Evolutionary conservation across 352 stramenopile genomes (phyloP).

Genomic region (Pythium rishiriense): DNA sequence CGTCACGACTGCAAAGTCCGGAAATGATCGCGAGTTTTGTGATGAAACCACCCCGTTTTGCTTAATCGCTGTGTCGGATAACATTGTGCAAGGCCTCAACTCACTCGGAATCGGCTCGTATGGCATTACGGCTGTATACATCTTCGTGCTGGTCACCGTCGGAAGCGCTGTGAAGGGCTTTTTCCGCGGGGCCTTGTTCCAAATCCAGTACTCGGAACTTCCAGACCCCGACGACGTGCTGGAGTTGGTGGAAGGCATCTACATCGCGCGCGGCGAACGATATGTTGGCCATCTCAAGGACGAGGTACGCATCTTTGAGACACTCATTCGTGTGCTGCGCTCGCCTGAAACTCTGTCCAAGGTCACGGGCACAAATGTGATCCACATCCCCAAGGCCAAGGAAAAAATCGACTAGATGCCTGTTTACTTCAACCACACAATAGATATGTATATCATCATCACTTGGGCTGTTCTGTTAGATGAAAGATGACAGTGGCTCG

Average conservation of each 20-base stretch:
- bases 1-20: constrained; percentile 6
- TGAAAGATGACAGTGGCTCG: not conserved
- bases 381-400: constrained; percentile 84
- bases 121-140: constrained; percentile 81
- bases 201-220: constrained; percentile 84
- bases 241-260: constrained; percentile 87
- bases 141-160: constrained; percentile 88
- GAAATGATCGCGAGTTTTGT: constrained; percentile 48
- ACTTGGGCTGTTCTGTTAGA: not conserved
- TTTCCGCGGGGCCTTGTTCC: constrained; percentile 75
- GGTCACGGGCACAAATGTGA: constrained; percentile 83
- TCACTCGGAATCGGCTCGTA: constrained; percentile 83
- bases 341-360: constrained; percentile 85
- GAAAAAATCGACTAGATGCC: constrained; percentile 83
- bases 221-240: constrained; percentile 82
- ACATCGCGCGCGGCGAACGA: constrained; percentile 79
- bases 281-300: constrained; percentile 89
- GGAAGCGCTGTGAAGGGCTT: constrained; percentile 82
- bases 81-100: constrained; percentile 81
- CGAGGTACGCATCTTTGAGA: constrained; percentile 88
- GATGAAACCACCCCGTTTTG: constrained; percentile 58
- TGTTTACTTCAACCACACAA: no score
- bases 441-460: not conserved
- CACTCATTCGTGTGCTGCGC: constrained; percentile 77
- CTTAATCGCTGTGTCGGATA: constrained; percentile 82